Evolutionary conservation across 345 rosid genomes (phyloP).

Genomic region (Turritis glabra): DNA sequence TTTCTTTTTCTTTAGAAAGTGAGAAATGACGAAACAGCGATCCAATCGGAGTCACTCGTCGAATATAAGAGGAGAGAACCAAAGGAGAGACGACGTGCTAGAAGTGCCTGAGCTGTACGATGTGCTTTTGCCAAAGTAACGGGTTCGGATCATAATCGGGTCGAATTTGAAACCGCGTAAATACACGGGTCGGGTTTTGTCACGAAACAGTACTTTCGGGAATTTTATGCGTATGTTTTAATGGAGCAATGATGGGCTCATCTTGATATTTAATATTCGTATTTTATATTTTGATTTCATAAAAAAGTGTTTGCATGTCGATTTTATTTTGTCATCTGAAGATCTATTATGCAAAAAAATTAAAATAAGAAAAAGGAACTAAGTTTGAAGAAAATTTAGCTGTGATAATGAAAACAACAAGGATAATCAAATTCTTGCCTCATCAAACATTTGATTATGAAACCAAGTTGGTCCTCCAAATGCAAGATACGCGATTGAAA

Average conservation of each 20-base stretch:
- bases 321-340: neutral
- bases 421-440: too few species aligned
- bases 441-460: too few species aligned
- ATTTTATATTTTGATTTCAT: neutral
- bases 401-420: neutral
- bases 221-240: constrained; percentile 5
- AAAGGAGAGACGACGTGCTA: constrained; percentile 40
- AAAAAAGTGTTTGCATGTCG: neutral
- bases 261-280: neutral
- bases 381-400: neutral
- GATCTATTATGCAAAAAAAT: too few species aligned
- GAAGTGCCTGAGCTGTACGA: constrained; percentile 35
- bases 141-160: constrained; percentile 6
- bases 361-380: neutral
- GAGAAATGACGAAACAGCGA: constrained; percentile 38
- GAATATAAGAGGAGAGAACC: constrained; percentile 25
- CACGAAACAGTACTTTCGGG: neutral
- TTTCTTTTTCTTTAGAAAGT: constrained; percentile 5
- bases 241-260: neutral
- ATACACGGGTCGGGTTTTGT: constrained; percentile 19
- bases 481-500: too few species aligned
- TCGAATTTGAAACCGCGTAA: neutral
- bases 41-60: constrained; percentile 35
- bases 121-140: constrained; percentile 20
- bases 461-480: too few species aligned